A percentile compares a stretch with the other conserved stretches of the same genome.
phyloP scores from a whole-genome alignment of 78 protist species.

The Dictyostelium citrinum region DNA sequence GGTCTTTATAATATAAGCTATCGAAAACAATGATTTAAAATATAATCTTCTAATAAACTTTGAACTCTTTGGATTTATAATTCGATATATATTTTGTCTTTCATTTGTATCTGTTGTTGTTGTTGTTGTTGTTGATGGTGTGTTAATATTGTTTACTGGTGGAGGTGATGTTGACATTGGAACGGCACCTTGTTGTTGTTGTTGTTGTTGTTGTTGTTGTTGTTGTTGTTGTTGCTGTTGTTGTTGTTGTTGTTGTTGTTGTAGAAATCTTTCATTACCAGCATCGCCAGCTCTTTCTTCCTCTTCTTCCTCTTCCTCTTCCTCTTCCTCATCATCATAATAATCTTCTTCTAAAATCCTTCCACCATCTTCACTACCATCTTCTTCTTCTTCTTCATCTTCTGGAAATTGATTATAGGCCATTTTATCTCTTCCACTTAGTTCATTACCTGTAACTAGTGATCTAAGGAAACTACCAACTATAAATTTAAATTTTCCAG shows the following conservation, averaged over 20 bases:
- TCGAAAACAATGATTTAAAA: neutral
- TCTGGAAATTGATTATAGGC: too few species aligned
- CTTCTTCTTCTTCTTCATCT: neutral
- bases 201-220: neutral
- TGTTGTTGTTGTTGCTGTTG: neutral
- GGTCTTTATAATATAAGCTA: constrained; percentile 20
- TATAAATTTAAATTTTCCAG: neutral
- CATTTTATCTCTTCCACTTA: neutral
- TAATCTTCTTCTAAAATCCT: too few species aligned
- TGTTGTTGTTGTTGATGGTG: neutral
- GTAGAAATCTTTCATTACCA: neutral
- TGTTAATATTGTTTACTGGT: too few species aligned
- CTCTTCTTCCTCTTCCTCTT: neutral
- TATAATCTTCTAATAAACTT: neutral
- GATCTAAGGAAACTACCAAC: neutral
- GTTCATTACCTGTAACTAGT: neutral
- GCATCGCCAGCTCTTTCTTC: neutral
- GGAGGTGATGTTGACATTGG: neutral
- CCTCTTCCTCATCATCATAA: neutral
- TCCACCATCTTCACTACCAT: neutral
- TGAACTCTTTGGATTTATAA: neutral
- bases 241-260: neutral
- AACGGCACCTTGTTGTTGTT: neutral
- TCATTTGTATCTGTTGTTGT: neutral
- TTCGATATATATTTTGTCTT: neutral